phyloP scores from a whole-genome alignment of 495 filamentous ascomycete genomes.

The Penicillium verhagenii region DNA sequence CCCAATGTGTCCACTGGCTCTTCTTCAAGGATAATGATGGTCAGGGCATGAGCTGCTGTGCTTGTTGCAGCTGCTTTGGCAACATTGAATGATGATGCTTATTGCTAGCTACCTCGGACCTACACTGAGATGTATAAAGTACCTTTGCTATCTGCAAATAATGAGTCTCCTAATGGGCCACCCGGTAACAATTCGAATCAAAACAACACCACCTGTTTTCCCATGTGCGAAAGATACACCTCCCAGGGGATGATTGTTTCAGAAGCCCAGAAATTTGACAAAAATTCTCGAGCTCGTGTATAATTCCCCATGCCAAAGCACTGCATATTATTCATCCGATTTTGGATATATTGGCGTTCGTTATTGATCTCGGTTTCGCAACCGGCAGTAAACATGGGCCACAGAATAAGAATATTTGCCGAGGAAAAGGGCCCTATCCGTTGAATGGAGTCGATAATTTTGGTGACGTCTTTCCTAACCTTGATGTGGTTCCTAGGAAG shows the following conservation, averaged over 20 bases:
- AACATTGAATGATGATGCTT: no score
- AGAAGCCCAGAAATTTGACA: conserved; percentile 24
- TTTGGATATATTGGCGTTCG: conserved; percentile 22
- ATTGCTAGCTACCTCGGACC: no score
- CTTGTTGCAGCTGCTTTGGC: no score
- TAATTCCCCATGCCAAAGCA: conserved; percentile 35
- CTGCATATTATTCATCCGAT: conserved; percentile 33
- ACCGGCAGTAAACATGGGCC: conserved; percentile 36
- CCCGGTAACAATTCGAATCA: neutral
- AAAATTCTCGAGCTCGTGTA: conserved; percentile 25
- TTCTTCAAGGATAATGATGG: no score
- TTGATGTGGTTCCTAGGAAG: conserved; percentile 17
- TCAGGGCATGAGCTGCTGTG: no score
- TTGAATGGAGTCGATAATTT: conserved; percentile 10
- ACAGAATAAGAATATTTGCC: conserved; percentile 34
- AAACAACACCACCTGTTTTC: neutral
- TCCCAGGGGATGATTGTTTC: conserved; percentile 26
- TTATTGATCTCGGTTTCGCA: conserved; percentile 28
- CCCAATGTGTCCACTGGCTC: no score
- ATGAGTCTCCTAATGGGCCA: no score
- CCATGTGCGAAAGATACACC: neutral
- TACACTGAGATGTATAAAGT: no score
- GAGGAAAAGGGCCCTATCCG: conserved; percentile 21
- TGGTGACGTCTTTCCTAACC: neutral
- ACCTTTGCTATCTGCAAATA: no score